Evolutionary conservation across 2,329 filamentous ascomycete genomes (phyloP), one percentile per base, ranked within the genome.

Genomic region (Fusarium tjaetaba): DNA sequence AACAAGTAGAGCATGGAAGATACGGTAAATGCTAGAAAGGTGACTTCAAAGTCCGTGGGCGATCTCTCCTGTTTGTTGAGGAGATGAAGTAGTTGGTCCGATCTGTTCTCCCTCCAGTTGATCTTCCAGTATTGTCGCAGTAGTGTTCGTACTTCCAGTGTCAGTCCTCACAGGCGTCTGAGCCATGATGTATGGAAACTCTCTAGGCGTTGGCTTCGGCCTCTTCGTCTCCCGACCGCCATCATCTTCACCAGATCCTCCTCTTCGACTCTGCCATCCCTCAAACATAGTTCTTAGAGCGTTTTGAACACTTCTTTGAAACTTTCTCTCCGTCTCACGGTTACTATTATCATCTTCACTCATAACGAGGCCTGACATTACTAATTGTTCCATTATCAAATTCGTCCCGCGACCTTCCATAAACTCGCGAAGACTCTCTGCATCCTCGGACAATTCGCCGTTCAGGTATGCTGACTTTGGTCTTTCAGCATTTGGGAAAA

Each of bases 391-490:
- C 32, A 45, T 45, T 28, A 62, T 45, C 11, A 62, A 20, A 45
- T 39, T 34, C 20, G 60, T 32, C 4, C 60, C 60, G 9, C 51
- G 60, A 18, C 51, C 39, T 46, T 62, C 39, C 10, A 62, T 62
- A 24, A 58, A 62, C 51, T 62, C 60, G 8, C 42, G 53, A 15
- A 63, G 61, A 20, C 53, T 60, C n/a, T 60, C 53, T 7, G 28
- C 28, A 22, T 48, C 61, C 7, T 63, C 55, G 7, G 53, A 63
- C 14, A 48, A 11, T 20, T 63, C 61, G 28, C 42, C 53, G 20
- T 63, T 39, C 11, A 63, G 18, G 24, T 63, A 63, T 4, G 55
- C 42, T 6, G 61, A 63, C 7, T 60, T 60, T 4, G 41, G 53
- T 24, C 11, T 60, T 32, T 42, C 28, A 2, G n/a, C 18, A 24